Conservation (phyloP, 441 rosid species). For the Euphorbia schlechtendalii region DNA sequence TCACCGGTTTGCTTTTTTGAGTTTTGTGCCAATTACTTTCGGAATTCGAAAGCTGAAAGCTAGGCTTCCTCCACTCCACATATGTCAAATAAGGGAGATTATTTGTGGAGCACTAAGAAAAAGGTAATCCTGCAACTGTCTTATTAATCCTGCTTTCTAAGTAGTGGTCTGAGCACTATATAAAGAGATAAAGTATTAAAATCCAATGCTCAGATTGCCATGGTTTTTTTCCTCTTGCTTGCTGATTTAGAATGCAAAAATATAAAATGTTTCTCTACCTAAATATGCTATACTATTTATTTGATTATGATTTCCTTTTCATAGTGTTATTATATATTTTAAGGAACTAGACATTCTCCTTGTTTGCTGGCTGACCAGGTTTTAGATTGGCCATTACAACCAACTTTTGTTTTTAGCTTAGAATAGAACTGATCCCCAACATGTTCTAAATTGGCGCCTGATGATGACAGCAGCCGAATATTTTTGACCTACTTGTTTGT, state of each 20-base stretch:
- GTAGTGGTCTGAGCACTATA: conserved; percentile 29
- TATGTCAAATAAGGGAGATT: conserved; percentile 13
- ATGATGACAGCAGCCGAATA: not conserved
- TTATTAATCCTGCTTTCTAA: conserved; percentile 10
- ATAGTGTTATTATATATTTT: not conserved
- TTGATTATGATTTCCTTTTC: not conserved
- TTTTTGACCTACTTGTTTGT: not conserved
- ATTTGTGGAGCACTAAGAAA: conserved; percentile 28
- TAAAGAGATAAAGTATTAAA: not conserved
- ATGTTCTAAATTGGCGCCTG: not conserved
- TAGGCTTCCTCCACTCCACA: conserved; percentile 22
- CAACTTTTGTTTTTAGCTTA: not conserved
- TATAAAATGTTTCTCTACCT: not conserved
- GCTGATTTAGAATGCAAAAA: conserved; percentile 3
- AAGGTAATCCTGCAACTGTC: conserved; percentile 11
- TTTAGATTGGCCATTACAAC: not conserved
- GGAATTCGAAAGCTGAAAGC: conserved; percentile 16
- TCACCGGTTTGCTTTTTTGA: conserved; percentile 8
- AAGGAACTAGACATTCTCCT: conserved; percentile 16
- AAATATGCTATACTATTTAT: not conserved
- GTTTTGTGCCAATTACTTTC: conserved; percentile 17
- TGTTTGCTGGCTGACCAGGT: conserved; percentile 12
- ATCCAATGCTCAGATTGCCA: not conserved
- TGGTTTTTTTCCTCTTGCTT: not conserved
- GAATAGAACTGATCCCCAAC: not conserved